These are phyloP conservation scores for Erythrophleum ivorense DNA, from an alignment of 331 rosid genomes.

Conservation along the genomic window DNA sequence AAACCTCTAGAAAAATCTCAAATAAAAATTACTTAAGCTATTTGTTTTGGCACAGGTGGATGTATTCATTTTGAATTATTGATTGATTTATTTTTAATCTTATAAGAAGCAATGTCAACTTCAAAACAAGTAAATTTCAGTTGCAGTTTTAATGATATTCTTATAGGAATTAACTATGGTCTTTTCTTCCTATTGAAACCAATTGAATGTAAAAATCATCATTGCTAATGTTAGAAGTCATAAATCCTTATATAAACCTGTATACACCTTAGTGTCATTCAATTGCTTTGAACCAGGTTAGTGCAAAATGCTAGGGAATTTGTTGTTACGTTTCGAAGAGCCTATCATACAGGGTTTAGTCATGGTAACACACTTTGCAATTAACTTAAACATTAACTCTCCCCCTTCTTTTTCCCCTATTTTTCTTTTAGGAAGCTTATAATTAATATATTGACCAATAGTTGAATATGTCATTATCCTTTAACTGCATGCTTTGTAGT, in stretches of 20 bases:
- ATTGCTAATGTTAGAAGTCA: slow-evolving; percentile 33
- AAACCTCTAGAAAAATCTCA: slow-evolving; percentile 16
- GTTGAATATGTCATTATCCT: slow-evolving; percentile 39
- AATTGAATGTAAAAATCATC: slow-evolving; percentile 20
- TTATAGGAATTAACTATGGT: slow-evolving; percentile 7
- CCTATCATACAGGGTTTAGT: slow-evolving; percentile 81
- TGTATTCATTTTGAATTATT: slow-evolving; percentile 33
- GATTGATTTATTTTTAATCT: slow-evolving; percentile 25
- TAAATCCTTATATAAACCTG: slow-evolving; percentile 5
- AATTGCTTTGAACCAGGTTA: slow-evolving; percentile 53
- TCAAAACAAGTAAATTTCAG: slow-evolving; percentile 17
- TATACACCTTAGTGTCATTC: slow-evolving; percentile 31
- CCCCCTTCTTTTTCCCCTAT: background rate
- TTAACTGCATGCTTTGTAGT: slow-evolving; percentile 57
- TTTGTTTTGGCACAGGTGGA: slow-evolving; percentile 21
- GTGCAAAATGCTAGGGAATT: slow-evolving; percentile 81
- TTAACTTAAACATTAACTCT: background rate
- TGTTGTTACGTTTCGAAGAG: slow-evolving; percentile 82
- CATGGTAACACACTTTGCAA: slow-evolving; percentile 58
- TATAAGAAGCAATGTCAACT: slow-evolving; percentile 8
- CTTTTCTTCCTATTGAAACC: background rate
- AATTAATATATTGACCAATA: slow-evolving; percentile 21
- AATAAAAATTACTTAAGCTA: slow-evolving; percentile 4
- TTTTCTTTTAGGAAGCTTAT: background rate
- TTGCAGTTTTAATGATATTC: slow-evolving; percentile 12